phyloP scores from a whole-genome alignment of 2,329 filamentous ascomycete species.

The Stagonosporopsis vannaccii region DNA sequence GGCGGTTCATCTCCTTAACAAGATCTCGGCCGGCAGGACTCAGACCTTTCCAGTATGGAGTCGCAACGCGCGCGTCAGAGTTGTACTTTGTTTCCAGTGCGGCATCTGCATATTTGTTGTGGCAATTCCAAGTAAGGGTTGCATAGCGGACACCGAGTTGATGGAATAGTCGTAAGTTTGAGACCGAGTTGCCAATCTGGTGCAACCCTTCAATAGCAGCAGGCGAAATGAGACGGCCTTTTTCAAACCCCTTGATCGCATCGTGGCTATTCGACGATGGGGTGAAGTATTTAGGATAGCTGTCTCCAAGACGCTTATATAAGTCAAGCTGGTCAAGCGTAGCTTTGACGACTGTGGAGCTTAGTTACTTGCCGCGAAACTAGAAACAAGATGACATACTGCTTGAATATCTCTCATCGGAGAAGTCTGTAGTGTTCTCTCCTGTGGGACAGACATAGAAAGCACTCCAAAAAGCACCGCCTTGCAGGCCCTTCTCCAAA shows the following conservation, averaged over 20 bases:
- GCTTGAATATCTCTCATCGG: constrained; percentile 72
- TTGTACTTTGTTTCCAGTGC: constrained; percentile 66
- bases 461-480: constrained; percentile 94
- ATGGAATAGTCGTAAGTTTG: constrained; percentile 78
- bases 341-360: constrained; percentile 62
- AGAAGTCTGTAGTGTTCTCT: constrained; percentile 73
- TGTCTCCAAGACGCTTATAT: constrained; percentile 67
- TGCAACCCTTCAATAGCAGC: constrained; percentile 71
- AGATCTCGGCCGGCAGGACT: constrained; percentile 72
- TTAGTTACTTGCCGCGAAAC: constrained; percentile 12
- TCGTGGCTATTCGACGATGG: constrained; percentile 65
- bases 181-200: constrained; percentile 85
- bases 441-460: constrained; percentile 74
- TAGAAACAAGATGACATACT: constrained; percentile 57
- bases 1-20: constrained; percentile 88
- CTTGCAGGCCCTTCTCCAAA: constrained; percentile 72
- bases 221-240: constrained; percentile 46
- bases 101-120: constrained; percentile 88
- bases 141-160: constrained; percentile 83
- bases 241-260: constrained; percentile 63
- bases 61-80: constrained; percentile 50
- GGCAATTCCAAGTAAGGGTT: constrained; percentile 92
- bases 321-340: constrained; percentile 81
- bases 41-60: constrained; percentile 74
- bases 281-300: constrained; percentile 75